Percentiles rank a stretch among this genome's conserved stretches.
Evolutionary conservation across 257 asterid genomes (phyloP).

Genomic region (Solanum bulbocastanum): DNA sequence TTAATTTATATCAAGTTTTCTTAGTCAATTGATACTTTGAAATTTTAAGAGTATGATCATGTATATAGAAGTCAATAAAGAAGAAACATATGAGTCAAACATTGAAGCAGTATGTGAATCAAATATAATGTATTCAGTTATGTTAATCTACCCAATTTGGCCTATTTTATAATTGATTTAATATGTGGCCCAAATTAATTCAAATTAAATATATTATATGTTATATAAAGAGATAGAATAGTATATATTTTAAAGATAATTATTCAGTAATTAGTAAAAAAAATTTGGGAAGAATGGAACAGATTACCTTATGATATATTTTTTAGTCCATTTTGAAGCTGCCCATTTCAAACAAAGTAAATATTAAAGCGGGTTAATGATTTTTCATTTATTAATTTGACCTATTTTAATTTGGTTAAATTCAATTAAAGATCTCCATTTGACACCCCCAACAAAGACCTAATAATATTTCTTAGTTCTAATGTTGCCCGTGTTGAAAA

Average conservation of each 20-base stretch:
- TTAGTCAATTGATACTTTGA: not conserved
- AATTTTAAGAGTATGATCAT: not conserved
- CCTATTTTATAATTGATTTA: not conserved
- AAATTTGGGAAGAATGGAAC: not conserved
- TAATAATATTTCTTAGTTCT: not conserved
- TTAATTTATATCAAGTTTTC: not conserved
- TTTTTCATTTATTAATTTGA: not conserved
- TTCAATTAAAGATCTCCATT: not conserved
- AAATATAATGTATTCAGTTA: too few species aligned
- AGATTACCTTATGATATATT: not conserved
- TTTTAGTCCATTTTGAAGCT: not conserved
- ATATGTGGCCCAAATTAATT: not conserved
- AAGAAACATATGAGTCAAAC: not conserved
- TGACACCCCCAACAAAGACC: not conserved
- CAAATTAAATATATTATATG: not conserved
- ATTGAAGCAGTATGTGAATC: not conserved
- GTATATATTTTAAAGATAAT: too few species aligned
- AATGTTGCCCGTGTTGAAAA: not conserved
- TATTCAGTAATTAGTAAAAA: too few species aligned
- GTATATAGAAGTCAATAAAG: not conserved
- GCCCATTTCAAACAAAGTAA: not conserved
- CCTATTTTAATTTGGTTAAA: accelerated
- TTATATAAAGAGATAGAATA: not conserved
- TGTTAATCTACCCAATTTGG: not conserved
- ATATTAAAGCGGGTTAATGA: not conserved